Evolutionary conservation across 345 rosid genomes (phyloP).

Genomic region (Erucastrum elatum): DNA sequence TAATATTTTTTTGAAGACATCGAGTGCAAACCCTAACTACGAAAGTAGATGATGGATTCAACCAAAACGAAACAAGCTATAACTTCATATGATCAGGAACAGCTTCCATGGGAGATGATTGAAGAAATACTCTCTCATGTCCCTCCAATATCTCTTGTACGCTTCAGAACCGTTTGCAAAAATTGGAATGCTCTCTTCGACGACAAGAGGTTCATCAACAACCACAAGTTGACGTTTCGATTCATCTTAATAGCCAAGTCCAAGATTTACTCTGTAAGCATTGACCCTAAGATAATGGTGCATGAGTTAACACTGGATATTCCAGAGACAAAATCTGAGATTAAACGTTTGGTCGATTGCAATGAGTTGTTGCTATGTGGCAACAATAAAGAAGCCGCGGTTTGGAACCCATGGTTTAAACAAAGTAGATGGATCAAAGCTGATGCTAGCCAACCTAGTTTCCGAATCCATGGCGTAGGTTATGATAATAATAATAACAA

Average conservation of each 20-base stretch:
- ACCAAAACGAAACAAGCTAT: not conserved
- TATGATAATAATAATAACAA: not conserved
- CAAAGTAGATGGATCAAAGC: not conserved
- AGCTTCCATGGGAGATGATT: not conserved
- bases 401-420: not conserved
- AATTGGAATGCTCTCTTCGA: not conserved
- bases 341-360: not conserved
- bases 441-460: not conserved
- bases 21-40: not conserved
- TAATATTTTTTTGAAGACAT: not conserved
- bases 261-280: not conserved
- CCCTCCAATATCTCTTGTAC: not conserved
- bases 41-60: not conserved
- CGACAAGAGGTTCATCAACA: not conserved
- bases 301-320: not conserved
- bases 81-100: not conserved
- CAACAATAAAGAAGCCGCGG: not conserved
- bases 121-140: not conserved
- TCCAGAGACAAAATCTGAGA: not conserved
- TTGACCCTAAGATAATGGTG: not conserved
- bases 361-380: not conserved
- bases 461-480: not conserved
- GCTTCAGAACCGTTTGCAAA: not conserved
- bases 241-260: not conserved
- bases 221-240: not conserved